These are phyloP conservation scores for Gonapodya sp. DNA, from an alignment of 192 early-diverging fungal species.

Conservation along the genomic window DNA sequence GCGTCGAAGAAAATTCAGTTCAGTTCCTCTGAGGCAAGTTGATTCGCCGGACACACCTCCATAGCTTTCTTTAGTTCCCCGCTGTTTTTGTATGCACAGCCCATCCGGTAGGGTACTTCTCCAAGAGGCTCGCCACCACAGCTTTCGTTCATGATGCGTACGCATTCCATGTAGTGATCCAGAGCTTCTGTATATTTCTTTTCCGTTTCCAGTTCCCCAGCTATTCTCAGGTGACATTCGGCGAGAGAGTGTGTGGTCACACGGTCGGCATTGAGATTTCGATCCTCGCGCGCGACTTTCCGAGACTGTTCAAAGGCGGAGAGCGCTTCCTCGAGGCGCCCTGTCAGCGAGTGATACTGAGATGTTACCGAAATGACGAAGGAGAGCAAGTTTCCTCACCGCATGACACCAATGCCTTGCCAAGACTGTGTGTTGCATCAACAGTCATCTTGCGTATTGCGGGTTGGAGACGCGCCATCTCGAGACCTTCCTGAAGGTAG, in stretches of 20 bases:
- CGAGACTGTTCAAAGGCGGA: background rate
- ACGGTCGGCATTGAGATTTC: background rate
- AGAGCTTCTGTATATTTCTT: background rate
- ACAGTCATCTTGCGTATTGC: background rate
- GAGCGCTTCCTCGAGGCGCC: background rate
- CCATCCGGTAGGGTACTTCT: background rate
- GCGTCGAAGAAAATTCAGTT: background rate
- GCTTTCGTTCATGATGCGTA: background rate
- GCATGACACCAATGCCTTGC: background rate
- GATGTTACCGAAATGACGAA: background rate
- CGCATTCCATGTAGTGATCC: background rate
- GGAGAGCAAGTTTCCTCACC: background rate
- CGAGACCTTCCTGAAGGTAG: background rate
- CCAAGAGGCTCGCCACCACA: background rate
- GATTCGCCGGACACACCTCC: background rate
- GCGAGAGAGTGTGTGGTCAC: background rate
- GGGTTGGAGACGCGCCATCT: background rate
- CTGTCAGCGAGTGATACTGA: no score
- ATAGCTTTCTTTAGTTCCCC: background rate
- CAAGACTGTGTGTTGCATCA: background rate
- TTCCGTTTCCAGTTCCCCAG: background rate
- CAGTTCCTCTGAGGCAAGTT: no score
- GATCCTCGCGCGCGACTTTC: background rate
- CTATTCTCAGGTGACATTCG: background rate
- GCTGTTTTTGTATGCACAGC: background rate